These are phyloP conservation scores for Phytopythium montanum DNA, from an alignment of 352 stramenopile species.

Conservation along the genomic window DNA sequence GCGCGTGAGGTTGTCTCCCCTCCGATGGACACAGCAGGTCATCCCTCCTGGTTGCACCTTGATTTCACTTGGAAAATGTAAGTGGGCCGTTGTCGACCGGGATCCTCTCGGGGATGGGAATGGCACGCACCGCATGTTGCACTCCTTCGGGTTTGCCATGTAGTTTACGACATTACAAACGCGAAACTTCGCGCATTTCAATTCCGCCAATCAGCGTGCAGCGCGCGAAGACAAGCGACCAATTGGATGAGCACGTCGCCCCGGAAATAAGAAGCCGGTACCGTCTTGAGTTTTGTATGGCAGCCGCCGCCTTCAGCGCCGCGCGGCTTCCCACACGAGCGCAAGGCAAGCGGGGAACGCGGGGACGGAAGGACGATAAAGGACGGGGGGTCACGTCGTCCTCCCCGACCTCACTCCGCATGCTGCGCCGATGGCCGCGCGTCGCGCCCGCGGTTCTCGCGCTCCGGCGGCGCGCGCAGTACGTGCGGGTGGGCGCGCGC, in stretches of 20 bases:
- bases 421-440: slow-evolving; percentile 13
- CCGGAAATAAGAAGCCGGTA: background rate
- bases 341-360: background rate
- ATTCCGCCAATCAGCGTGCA: slow-evolving; percentile 18
- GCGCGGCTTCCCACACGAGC: background rate
- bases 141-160: background rate
- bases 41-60: background rate
- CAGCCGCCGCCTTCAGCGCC: background rate
- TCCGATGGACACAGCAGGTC: background rate
- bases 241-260: too few relatives aligned
- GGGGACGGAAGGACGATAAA: slow-evolving; percentile 30
- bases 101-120: slow-evolving; percentile 13
- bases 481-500: background rate
- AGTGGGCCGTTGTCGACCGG: slow-evolving; percentile 6
- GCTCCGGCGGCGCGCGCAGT: slow-evolving; percentile 6
- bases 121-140: slow-evolving; percentile 7
- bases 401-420: slow-evolving; percentile 20
- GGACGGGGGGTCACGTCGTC: slow-evolving; percentile 35
- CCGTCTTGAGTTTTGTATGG: background rate
- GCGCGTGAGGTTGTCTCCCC: slow-evolving; percentile 10
- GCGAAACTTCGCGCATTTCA: slow-evolving; percentile 13
- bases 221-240: too few relatives aligned
- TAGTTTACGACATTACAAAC: slow-evolving; percentile 12
- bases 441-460: slow-evolving; percentile 3
- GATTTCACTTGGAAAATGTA: slow-evolving; percentile 1